A percentile compares a stretch with the other conserved stretches of the same genome.
Evolutionary conservation across 768 basidiomycete species (phyloP).

Genomic region (Boletus pseudo-olivaceus): DNA sequence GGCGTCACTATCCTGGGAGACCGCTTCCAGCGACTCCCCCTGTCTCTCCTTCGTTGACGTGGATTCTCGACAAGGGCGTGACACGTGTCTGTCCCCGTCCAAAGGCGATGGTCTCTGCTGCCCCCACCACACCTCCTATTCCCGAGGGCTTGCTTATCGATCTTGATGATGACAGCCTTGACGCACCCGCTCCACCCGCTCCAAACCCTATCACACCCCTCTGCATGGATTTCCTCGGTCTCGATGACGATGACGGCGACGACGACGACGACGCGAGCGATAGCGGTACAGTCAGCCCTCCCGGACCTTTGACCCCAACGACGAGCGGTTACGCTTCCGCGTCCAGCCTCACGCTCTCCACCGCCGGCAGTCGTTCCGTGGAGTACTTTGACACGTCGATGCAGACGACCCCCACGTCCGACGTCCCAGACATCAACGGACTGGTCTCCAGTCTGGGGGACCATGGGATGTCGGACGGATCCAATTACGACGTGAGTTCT

Average conservation of each 20-base stretch:
- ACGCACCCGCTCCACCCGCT: slow-evolving; percentile 11
- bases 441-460: slow-evolving; percentile 56
- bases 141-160: slow-evolving; percentile 55
- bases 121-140: slow-evolving; percentile 36
- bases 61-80: slow-evolving; percentile 32
- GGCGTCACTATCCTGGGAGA: slow-evolving; percentile 32
- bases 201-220: slow-evolving; percentile 14
- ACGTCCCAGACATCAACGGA: slow-evolving; percentile 60
- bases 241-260: slow-evolving; percentile 16
- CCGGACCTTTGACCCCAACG: slow-evolving; percentile 32
- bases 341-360: slow-evolving; percentile 28
- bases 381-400: slow-evolving; percentile 27
- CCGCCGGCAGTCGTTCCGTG: slow-evolving; percentile 20
- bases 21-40: slow-evolving; percentile 33
- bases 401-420: slow-evolving; percentile 30
- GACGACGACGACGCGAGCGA: slow-evolving; percentile 28
- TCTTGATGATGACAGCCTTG: slow-evolving; percentile 42
- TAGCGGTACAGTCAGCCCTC: slow-evolving; percentile 31
- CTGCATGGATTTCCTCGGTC: slow-evolving; percentile 24
- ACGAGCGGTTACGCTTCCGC: slow-evolving; percentile 25
- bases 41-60: slow-evolving; percentile 31
- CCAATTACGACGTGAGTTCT: slow-evolving; percentile 63
- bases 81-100: slow-evolving; percentile 9
- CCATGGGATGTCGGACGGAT: slow-evolving; percentile 41
- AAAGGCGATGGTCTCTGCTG: slow-evolving; percentile 16